phyloP scores from a whole-genome alignment of 2,329 filamentous ascomycete species.

The Verticillium albo-atrum region DNA sequence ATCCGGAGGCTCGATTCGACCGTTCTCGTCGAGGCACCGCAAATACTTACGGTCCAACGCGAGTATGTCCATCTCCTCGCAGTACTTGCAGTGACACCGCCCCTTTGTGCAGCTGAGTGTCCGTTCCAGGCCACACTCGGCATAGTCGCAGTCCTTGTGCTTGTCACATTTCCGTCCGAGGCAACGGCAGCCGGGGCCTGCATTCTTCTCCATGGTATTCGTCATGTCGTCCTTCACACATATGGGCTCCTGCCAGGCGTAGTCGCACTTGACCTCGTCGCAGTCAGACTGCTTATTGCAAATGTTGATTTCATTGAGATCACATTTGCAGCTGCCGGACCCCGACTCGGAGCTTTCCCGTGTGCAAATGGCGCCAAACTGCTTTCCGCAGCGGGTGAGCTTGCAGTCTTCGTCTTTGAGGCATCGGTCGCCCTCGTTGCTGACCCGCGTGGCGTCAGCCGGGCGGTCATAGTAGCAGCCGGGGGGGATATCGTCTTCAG shows the following conservation, averaged over 20 bases:
- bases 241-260: neutral
- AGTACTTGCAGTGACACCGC: neutral
- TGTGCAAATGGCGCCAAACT: neutral
- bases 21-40: neutral
- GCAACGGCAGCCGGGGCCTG: neutral
- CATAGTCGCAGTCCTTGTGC: neutral
- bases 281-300: neutral
- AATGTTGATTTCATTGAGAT: neutral
- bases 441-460: neutral
- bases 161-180: neutral
- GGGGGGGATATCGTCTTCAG: neutral
- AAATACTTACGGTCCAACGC: neutral
- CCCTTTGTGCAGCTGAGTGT: neutral
- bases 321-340: neutral
- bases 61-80: neutral
- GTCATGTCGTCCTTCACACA: neutral
- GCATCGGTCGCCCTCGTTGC: neutral
- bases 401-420: neutral
- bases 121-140: neutral
- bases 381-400: neutral
- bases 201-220: neutral
- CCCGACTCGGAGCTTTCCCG: neutral
- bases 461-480: neutral
- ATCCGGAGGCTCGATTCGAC: no score
- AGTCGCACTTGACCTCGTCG: neutral